Conservation (phyloP, 495 filamentous ascomycete species). For the Hypoxylon trugodes region DNA sequence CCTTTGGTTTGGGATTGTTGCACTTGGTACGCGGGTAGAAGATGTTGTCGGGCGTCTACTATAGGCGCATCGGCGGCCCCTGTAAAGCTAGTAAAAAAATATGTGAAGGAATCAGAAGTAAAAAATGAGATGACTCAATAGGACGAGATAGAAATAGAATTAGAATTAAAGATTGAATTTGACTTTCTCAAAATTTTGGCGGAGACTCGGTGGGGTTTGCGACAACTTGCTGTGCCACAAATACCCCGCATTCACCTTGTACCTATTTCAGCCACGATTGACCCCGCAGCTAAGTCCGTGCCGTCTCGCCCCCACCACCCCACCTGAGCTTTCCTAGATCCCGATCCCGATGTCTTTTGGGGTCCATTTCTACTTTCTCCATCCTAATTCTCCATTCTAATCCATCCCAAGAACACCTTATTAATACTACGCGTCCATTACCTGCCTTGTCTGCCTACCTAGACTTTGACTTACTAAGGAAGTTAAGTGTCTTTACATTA, state of each 20-base stretch:
- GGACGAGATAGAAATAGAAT: constrained; percentile 11
- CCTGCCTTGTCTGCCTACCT: constrained; percentile 2
- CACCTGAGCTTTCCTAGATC: neutral
- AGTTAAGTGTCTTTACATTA: neutral
- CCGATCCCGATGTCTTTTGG: too few species aligned
- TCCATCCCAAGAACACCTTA: neutral
- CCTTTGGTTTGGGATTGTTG: neutral
- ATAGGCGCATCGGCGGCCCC: too few species aligned
- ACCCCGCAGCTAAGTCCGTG: neutral
- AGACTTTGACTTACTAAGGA: neutral
- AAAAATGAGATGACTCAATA: neutral
- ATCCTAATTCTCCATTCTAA: too few species aligned
- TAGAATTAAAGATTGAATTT: constrained; percentile 9
- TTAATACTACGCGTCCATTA: constrained; percentile 21
- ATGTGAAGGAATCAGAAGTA: too few species aligned
- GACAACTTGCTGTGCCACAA: too few species aligned
- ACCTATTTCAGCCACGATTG: neutral
- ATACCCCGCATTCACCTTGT: neutral
- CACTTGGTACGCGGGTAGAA: too few species aligned
- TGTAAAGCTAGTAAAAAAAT: too few species aligned
- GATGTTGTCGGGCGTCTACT: neutral
- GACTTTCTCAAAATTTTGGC: constrained; percentile 31
- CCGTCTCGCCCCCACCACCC: neutral
- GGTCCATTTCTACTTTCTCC: neutral
- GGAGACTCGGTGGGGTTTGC: constrained; percentile 28